Base-by-base conservation (phyloP, 2,329 filamentous ascomycete species). In the Cladosporium sp. region DNA sequence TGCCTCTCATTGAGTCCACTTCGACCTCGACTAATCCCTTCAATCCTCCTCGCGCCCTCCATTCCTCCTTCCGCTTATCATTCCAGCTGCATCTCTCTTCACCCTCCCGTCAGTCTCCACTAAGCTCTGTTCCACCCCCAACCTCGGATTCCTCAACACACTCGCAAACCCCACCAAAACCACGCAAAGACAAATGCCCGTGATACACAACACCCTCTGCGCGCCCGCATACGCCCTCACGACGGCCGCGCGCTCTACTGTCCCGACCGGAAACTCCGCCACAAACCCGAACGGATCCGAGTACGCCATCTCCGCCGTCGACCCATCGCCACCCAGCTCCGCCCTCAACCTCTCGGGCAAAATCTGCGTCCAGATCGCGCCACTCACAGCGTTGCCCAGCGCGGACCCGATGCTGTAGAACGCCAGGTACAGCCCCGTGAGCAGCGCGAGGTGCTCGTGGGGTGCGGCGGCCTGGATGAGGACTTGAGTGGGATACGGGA, bases 361-460 rank as follows among this genome's bases (percentile, higher is more conserved):
- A 19, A 84, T 65, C 13, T 81, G 62, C 4, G 82, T 82, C 16
- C 82, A 71, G 43, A 80, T 61, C 43, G 76, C 72, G 28, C 83
- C 83, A 1, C 76, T 73, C 46, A 85, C 72, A 53, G 83, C 80
- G 18, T 79, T 82, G 42, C 69, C 60, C 59, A 78, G 77, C 52
- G 72, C 76, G 72, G 85, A 86, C 1, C 86, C 72, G 0, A 78
- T 80, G 1, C 72, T 70, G 56, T 86, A 77, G 18, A 82, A 77
- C 0, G 80, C 84, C 3, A 83, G 82, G 7, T 71, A 72, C 44
- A 70, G 72, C 57, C 79, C 65, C 44, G 73, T 86, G 57, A 86
- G 77, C 56, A 84, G 78, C 41, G 83, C 83, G 32, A 86, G 71
- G 59, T 85, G 73, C 60, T 78, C 74, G 56, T 78, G 77, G 48